phyloP scores from a whole-genome alignment of 371 early-diverging fungal species.

The Mortierella sp. region DNA sequence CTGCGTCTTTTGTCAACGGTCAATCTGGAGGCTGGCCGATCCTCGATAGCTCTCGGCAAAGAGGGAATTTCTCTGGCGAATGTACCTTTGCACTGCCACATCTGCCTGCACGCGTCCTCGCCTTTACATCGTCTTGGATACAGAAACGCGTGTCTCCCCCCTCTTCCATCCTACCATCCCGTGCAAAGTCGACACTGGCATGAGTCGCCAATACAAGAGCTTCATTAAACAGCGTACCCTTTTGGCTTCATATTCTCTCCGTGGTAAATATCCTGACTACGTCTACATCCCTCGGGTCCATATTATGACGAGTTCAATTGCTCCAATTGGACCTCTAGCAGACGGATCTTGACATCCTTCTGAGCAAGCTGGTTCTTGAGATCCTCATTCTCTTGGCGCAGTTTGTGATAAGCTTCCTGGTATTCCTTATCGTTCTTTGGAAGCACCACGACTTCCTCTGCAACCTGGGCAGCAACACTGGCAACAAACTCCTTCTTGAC shows the following conservation, averaged over 20 bases:
- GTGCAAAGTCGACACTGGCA: background rate
- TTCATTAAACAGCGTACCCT: too few relatives aligned
- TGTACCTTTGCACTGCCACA: too few relatives aligned
- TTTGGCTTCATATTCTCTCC: background rate
- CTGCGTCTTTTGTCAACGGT: too few relatives aligned
- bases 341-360: conserved; percentile 83
- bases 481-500: conserved; percentile 83
- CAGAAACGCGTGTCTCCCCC: background rate
- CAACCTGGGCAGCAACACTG: conserved; percentile 66
- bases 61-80: too few relatives aligned
- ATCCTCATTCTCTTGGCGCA: conserved; percentile 86
- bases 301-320: conserved; percentile 51
- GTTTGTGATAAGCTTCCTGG: conserved; percentile 78
- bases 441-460: conserved; percentile 45
- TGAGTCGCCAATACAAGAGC: too few relatives aligned
- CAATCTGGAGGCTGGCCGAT: too few relatives aligned
- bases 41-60: too few relatives aligned
- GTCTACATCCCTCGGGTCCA: background rate
- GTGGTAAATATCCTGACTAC: too few relatives aligned
- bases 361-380: conserved; percentile 80
- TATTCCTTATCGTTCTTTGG: conserved; percentile 63
- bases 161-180: background rate
- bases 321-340: conserved; percentile 78
- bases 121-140: too few relatives aligned
- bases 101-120: too few relatives aligned